phyloP scores from a whole-genome alignment of 805 yeast genomes.

The Cyberlindnera xylosilytica region DNA sequence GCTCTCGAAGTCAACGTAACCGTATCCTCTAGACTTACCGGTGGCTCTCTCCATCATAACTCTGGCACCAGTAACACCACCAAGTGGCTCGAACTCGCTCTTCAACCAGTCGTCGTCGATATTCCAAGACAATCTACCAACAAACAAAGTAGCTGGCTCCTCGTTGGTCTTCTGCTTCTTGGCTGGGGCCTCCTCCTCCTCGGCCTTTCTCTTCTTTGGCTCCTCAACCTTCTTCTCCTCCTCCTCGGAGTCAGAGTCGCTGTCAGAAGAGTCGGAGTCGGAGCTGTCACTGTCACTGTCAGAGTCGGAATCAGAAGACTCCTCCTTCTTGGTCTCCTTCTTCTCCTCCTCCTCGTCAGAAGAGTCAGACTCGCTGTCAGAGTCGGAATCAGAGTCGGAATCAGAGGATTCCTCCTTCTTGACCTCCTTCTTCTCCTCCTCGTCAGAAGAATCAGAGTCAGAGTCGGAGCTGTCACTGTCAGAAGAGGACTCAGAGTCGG shows the following conservation, averaged over 20 bases:
- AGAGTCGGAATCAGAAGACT: conserved; percentile 8
- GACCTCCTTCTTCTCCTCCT: conserved; percentile 19
- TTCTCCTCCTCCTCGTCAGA: conserved; percentile 22
- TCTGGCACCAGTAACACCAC: conserved; percentile 86
- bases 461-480: conserved; percentile 16
- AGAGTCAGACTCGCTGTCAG: conserved; percentile 23
- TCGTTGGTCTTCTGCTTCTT: conserved; percentile 37
- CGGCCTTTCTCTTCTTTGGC: conserved; percentile 35
- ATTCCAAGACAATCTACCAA: conserved; percentile 96
- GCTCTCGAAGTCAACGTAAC: conserved; percentile 90
- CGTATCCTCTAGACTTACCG: conserved; percentile 94
- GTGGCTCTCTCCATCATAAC: conserved; percentile 91
- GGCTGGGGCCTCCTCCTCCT: conserved; percentile 33
- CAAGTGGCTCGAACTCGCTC: conserved; percentile 77
- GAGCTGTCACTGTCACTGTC: not conserved
- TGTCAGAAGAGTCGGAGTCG: conserved; percentile 24
- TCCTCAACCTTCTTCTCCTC: conserved; percentile 23
- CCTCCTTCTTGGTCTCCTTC: conserved; percentile 18
- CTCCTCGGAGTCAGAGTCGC: conserved; percentile 10
- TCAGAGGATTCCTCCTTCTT: conserved; percentile 26
- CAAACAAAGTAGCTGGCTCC: conserved; percentile 88
- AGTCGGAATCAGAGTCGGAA: conserved; percentile 20
- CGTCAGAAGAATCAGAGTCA: conserved; percentile 6
- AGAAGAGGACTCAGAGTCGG: conserved; percentile 8
- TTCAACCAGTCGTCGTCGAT: conserved; percentile 93